Evolutionary conservation across 305 asterid species (phyloP), one percentile per base, ranked within the genome.

Genomic region (Ilex paraguariensis): DNA sequence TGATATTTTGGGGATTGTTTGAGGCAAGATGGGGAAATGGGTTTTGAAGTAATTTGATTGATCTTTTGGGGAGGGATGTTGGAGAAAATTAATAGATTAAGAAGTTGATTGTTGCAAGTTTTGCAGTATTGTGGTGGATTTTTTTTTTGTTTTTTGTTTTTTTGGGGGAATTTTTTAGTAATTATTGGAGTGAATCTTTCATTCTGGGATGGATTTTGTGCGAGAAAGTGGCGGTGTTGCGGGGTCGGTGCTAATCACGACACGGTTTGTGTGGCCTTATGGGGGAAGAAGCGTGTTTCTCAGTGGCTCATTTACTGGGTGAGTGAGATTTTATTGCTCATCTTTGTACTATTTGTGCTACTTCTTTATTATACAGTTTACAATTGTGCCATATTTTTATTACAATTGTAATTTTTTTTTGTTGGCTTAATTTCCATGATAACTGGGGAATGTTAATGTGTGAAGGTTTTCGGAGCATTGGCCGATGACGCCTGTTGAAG

Each of bases 401-500:
- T 21, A 1, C 28, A 21, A 21, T 21, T 21, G 28, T 21, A 17
- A 0, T 17, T 21, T 21, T 21, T 21, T 21, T 21, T n/a, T n/a
- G n/a, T 21, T 21, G 28, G 28, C 28, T 21, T 21, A 21, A 21
- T 21, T 21, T 21, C 28, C 28, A 21, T 21, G 1, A 21, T 21
- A 21, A 21, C 28, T 21, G 28, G 28, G 16, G 13, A 63, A 45
- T 70, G 46, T 61, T 10, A 58, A 51, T 49, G 56, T 66, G 12
- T 45, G 73, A 68, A 93, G 99, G 91, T 93, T 97, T 97, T 75
- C 80, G 46, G 95, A 84, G 57, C 58, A 54, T 14, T 83, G 87
- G 87, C 89, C 95, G 31, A 93, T 93, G 99, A 76, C 95, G 16
- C 97, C 96, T 0, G 88, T 93, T 2, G 99, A 93, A 83, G 99